A percentile compares a stretch with the other conserved stretches of the same genome.
Evolutionary conservation across 2,329 filamentous ascomycete genomes (phyloP).

Genomic region (Penicillium griseofulvum): DNA sequence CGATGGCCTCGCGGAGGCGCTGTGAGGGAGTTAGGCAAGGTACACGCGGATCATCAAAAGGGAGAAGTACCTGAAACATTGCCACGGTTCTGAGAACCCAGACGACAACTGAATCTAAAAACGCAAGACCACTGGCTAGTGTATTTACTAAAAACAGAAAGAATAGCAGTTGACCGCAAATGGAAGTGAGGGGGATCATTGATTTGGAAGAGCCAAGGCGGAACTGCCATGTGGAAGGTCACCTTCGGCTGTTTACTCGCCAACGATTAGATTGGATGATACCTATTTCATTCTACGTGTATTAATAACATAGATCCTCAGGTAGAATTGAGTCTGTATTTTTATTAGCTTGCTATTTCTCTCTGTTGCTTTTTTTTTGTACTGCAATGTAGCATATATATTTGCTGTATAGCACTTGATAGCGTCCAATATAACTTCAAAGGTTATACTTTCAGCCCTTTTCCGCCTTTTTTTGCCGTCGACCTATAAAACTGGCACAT

Average conservation of each 20-base stretch:
- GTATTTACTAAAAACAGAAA: constrained; percentile 4
- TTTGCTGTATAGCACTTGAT: background rate
- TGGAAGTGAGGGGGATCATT: constrained; percentile 19
- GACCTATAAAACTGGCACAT: too few species aligned
- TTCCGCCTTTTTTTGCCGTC: too few species aligned
- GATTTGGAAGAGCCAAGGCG: constrained; percentile 9
- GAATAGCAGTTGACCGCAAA: constrained; percentile 10
- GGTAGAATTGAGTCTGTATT: background rate
- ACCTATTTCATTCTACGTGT: background rate
- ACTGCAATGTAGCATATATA: background rate
- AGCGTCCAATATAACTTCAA: too few species aligned
- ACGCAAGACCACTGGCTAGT: constrained; percentile 8
- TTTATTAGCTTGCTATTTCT: background rate
- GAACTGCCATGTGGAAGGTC: constrained; percentile 11
- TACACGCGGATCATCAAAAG: constrained; percentile 5
- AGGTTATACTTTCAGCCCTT: too few species aligned
- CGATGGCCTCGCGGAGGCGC: constrained; percentile 81
- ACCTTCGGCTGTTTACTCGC: background rate
- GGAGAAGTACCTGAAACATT: constrained; percentile 26
- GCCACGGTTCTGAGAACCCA: constrained; percentile 21
- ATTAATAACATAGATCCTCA: background rate
- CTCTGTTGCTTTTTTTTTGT: background rate
- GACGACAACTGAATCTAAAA: constrained; percentile 14
- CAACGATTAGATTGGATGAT: background rate
- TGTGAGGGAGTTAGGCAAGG: constrained; percentile 36